phyloP scores from a whole-genome alignment of 2,329 filamentous ascomycete genomes.

The Fusarium longipes region DNA sequence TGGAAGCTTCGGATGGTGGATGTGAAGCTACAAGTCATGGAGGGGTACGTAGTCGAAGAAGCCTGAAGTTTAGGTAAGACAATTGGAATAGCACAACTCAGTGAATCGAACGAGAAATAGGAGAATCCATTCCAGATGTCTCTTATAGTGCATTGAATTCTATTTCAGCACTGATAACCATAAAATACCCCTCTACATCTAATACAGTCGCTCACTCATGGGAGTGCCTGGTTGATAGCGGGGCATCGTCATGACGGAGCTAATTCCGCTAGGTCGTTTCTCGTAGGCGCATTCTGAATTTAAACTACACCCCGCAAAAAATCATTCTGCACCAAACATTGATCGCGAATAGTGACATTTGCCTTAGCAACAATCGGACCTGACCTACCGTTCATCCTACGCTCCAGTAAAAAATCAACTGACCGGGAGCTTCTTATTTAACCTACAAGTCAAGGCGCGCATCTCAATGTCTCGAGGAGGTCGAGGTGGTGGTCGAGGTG shows the following conservation, averaged over 20 bases:
- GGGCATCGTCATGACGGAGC: constrained; percentile 33
- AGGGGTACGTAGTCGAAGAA: constrained; percentile 23
- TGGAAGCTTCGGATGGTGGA: background rate
- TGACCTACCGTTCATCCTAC: background rate
- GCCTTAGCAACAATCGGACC: background rate
- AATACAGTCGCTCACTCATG: background rate
- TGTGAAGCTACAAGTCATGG: constrained; percentile 27
- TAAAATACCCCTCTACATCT: background rate
- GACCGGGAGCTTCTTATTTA: background rate
- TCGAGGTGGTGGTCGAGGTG: constrained; percentile 63
- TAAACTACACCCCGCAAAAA: constrained; percentile 42
- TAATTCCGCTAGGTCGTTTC: constrained; percentile 34
- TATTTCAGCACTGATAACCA: background rate
- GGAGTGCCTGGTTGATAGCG: constrained; percentile 8
- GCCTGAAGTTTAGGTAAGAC: constrained; percentile 14
- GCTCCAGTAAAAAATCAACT: background rate
- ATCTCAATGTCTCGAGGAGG: constrained; percentile 64
- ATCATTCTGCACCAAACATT: constrained; percentile 33
- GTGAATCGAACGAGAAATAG: background rate
- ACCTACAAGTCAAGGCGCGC: background rate
- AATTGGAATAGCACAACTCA: background rate
- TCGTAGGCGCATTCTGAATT: constrained; percentile 15
- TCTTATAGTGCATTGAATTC: background rate
- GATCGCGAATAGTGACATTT: constrained; percentile 10
- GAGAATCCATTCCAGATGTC: background rate